Evolutionary conservation across 2,329 filamentous ascomycete genomes (phyloP).

Genomic region (Metarhizium robertsii): DNA sequence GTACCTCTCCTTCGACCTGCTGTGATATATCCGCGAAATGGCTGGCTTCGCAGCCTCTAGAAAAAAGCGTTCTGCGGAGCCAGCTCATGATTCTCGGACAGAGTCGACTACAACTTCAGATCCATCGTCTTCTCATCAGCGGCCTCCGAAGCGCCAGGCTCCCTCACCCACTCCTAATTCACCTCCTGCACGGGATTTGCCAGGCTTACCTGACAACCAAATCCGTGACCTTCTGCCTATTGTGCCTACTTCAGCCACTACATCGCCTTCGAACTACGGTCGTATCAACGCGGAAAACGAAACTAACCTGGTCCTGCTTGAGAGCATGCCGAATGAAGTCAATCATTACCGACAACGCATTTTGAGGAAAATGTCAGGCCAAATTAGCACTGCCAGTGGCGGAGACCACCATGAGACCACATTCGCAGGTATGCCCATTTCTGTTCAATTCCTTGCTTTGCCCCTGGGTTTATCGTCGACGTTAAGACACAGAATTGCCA

Average conservation of each 20-base stretch:
- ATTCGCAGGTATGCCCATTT: not conserved
- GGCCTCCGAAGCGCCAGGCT: not conserved
- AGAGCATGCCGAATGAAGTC: conserved; percentile 16
- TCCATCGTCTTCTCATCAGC: not conserved
- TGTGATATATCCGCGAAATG: conserved; percentile 1
- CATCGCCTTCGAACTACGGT: conserved; percentile 19
- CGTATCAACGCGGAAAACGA: conserved; percentile 27
- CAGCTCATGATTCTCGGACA: not conserved
- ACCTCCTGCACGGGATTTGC: not conserved
- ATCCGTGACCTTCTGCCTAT: conserved; percentile 6
- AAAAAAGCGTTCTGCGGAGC: conserved; percentile 5
- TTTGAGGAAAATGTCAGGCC: not conserved
- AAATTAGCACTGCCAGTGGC: not conserved
- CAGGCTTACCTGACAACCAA: not conserved
- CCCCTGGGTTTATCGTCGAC: not conserved
- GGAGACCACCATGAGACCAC: not conserved
- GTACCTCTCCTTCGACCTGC: not conserved
- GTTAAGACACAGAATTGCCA: not conserved
- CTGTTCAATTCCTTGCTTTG: not conserved
- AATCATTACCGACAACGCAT: conserved; percentile 1
- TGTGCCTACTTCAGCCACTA: conserved; percentile 10
- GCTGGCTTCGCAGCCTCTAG: not conserved
- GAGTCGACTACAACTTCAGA: not conserved
- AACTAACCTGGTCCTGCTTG: conserved; percentile 20
- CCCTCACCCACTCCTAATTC: not conserved